Base-by-base conservation (phyloP, 2,329 filamentous ascomycete species). In the Aspergillus oerlinghausenensis region DNA sequence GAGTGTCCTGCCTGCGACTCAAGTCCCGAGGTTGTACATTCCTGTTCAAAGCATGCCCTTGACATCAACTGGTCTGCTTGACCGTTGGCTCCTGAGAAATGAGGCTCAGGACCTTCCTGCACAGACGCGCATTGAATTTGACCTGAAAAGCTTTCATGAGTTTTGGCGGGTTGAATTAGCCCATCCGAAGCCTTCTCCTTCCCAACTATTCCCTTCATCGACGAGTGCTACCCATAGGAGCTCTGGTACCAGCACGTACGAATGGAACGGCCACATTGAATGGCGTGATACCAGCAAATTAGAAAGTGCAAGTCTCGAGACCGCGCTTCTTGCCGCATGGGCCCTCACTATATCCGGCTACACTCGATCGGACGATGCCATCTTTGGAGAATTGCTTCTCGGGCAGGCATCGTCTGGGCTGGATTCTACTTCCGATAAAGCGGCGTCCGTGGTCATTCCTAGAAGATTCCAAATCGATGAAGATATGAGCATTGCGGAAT, bases 321-420 rank as follows among this genome's bases (percentile, higher is more conserved):
- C 70, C 1, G 65, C 75, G 47, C 67, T 78, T 25, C 66, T 74
- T 3, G 72, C 71, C 26, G 76, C 77, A 5, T 79, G 75, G 75
- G 71, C 70, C 1, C 42, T 79, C 21, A 64, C 75, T 1, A 54
- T 76, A 8, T 67, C 73, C 9, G 67, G 64, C 4, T 75, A 74
- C 50, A 71, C 73, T 3, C 67, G 65, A 1, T 72, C 71, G 21
- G 66, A 76, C 28, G 75, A 77, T 50, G 70, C 77, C 3, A 54
- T 75, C 1, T 78, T 77, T 63, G 77, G 74, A 6, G 74, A 75
- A 50, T 76, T 71, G 1, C 66, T 78, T n/a, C 71, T 71, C 50
- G 75, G 75, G 2, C 67, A 74, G 3, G 70, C 76, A 40, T 64
- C 68, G 9, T 45, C 19, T 3, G 9, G n/a, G 8, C 43, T 47